Percentiles rank a stretch among this genome's conserved stretches.
phyloP scores from a whole-genome alignment of 2,329 filamentous ascomycete genomes.

The Nigrospora oryzae region DNA sequence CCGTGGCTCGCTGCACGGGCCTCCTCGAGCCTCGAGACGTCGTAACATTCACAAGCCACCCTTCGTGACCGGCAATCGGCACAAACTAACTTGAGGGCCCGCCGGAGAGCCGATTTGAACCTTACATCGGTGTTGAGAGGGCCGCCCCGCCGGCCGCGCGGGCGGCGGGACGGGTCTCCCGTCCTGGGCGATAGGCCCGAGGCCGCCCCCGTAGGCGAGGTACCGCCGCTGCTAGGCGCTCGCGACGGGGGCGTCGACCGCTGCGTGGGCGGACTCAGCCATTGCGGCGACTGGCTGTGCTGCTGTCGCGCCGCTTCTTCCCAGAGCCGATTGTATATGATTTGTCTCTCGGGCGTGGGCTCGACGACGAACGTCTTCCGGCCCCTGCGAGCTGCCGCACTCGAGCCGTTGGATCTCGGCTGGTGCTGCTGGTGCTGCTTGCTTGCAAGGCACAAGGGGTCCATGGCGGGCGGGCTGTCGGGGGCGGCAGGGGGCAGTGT shows the following conservation, averaged over 20 bases:
- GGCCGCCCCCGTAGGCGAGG: not conserved
- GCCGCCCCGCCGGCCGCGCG: conserved; percentile 17
- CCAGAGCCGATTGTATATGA: conserved; percentile 17
- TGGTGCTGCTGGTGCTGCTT: too few species aligned
- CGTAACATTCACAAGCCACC: conserved; percentile 19
- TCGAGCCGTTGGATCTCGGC: not conserved
- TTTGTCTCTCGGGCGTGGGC: conserved; percentile 14
- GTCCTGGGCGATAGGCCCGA: conserved; percentile 6
- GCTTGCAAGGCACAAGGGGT: too few species aligned
- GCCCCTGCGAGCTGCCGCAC: too few species aligned
- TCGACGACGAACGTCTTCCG: conserved; percentile 12
- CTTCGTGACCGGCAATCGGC: conserved; percentile 14
- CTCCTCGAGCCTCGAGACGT: conserved; percentile 18
- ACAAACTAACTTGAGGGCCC: conserved; percentile 18
- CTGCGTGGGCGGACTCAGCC: conserved; percentile 7
- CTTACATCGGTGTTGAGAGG: conserved; percentile 15
- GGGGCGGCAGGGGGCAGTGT: too few species aligned
- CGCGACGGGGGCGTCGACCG: conserved; percentile 9
- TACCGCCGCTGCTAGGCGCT: not conserved
- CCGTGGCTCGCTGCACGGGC: conserved; percentile 7
- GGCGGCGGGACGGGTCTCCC: conserved; percentile 1
- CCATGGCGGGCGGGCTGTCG: too few species aligned
- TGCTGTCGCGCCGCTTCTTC: conserved; percentile 13
- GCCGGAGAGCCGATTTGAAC: conserved; percentile 18
- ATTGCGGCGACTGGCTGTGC: conserved; percentile 13